Evolutionary conservation across 306 rosid genomes (phyloP), one percentile per base, ranked within the genome.

Genomic region (Adenanthera pavonina): DNA sequence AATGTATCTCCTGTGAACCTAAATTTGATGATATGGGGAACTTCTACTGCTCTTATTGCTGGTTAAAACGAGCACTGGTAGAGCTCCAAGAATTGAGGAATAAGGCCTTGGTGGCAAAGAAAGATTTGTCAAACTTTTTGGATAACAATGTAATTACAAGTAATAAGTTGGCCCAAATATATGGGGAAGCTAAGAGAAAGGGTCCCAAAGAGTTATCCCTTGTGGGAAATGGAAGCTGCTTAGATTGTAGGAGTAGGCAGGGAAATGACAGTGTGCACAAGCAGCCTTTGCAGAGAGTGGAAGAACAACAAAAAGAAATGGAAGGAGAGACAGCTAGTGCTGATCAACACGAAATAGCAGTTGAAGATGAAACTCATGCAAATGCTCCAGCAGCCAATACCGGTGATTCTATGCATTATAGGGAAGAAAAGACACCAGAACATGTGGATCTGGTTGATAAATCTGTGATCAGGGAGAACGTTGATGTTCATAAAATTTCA

Each of bases 1-100:
- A 41, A 47, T 95, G 99, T 70, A 43, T 88, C 87, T 35, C 80
- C 40, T 73, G 85, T 56, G 46, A 89, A 41, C 94, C 99, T 67
- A 76, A 68, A 19, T 89, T 89, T 70, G 94, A 93, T 69, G 80
- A 77, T 44, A 81, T 25, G 3, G 97, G 97, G 3, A 81, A 77
- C 44, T 92, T 88, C 82, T 87, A 68, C 67, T 95, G 95, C 69
- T 92, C 97, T 30, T 85, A 91, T 69, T 95, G 97, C 72, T 82
- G 83, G 41, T 88, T 86, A 82, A 91, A 85, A 76, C 86, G 77
- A 7, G 85, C 82, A 6, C 12, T 82, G 7, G 66, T 76, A 17
- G 80, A 46, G 51, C 75, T 77, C 47, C 78, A 13, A 43, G 80
- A 79, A 59, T 17, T 85, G 75, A 86, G 83, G 81, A 78, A 80